Conservation (phyloP, 2,329 filamentous ascomycete species). For the Raffaelea arxii region DNA sequence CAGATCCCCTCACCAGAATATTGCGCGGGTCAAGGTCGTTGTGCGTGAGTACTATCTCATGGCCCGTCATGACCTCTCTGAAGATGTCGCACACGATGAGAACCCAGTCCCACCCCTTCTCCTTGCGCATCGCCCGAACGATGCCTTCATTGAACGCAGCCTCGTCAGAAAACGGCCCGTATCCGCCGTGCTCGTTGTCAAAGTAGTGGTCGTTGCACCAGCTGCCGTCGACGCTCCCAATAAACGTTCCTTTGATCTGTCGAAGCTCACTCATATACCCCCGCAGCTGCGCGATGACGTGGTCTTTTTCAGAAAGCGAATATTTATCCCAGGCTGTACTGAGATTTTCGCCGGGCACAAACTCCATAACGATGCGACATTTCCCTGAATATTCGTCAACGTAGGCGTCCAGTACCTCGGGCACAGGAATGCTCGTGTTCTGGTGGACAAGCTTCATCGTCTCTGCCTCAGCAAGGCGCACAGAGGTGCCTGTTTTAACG, state of each 20-base stretch:
- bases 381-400: neutral
- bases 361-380: constrained; percentile 1
- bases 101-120: neutral
- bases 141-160: neutral
- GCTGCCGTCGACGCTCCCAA: neutral
- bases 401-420: neutral
- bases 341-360: neutral
- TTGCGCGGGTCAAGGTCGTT: constrained; percentile 22
- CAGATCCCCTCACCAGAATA: constrained; percentile 18
- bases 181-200: neutral
- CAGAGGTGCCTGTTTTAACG: neutral
- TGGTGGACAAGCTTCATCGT: neutral
- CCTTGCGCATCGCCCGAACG: no score
- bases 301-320: neutral
- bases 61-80: neutral
- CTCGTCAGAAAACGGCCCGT: neutral
- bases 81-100: neutral
- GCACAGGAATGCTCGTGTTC: neutral
- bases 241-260: neutral
- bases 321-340: neutral
- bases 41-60: constrained; percentile 22
- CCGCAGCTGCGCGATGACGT: neutral
- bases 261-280: neutral
- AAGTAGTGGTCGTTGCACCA: constrained; percentile 1
- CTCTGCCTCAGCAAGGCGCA: neutral